A percentile compares a stretch with the other conserved stretches of the same genome.
phyloP scores from a whole-genome alignment of 1,139 yeast species.

The Taphrina deformans region DNA sequence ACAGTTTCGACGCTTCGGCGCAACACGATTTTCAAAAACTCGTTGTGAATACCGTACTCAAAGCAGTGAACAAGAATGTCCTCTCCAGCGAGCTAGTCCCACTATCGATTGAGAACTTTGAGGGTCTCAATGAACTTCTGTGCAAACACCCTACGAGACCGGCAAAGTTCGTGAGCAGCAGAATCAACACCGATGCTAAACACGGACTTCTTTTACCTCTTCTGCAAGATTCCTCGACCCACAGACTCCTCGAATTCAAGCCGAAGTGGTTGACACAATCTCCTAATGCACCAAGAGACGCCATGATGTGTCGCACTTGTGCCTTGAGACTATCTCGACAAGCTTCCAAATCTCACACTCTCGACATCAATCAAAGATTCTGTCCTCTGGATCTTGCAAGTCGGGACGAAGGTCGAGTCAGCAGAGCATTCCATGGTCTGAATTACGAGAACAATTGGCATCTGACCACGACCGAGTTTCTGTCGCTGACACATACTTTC shows the following conservation, averaged over 20 bases:
- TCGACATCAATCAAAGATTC: slow-evolving; percentile 37
- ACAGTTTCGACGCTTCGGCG: not conserved
- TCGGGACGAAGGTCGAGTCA: not conserved
- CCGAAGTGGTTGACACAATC: slow-evolving; percentile 52
- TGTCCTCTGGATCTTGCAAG: slow-evolving; percentile 48
- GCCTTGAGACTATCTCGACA: slow-evolving; percentile 47
- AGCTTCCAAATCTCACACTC: not conserved
- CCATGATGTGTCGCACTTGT: slow-evolving; percentile 50
- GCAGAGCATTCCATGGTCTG: not conserved
- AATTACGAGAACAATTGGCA: not conserved
- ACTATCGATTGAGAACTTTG: not conserved
- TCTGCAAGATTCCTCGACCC: not conserved
- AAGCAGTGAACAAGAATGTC: not conserved
- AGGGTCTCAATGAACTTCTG: not conserved
- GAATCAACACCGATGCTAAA: not conserved
- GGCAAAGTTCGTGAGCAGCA: not conserved
- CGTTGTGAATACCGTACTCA: not conserved
- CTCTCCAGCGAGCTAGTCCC: not conserved
- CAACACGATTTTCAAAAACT: not conserved
- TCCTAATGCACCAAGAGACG: slow-evolving; percentile 45
- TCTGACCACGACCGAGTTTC: not conserved
- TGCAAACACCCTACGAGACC: not conserved
- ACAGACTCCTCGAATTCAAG: slow-evolving; percentile 46
- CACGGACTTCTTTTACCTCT: slow-evolving; percentile 3
- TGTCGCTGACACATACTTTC: not conserved